Conservation (phyloP, 2,329 filamentous ascomycete genomes). For the Aspergillus ochraceus region DNA sequence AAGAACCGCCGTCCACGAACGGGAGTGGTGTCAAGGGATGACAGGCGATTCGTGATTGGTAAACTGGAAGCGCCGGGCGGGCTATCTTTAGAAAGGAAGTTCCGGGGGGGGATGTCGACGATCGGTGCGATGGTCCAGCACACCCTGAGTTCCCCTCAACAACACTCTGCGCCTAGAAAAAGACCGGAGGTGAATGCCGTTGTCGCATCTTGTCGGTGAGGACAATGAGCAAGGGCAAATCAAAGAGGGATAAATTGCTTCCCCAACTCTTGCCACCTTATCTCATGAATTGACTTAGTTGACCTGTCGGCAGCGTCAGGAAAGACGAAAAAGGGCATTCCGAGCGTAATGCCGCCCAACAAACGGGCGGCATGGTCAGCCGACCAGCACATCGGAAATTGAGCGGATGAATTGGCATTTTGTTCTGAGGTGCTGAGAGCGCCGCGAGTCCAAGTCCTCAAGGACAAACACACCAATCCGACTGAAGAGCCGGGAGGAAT, state of each 20-base stretch:
- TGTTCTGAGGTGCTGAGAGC: not conserved
- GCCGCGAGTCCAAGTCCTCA: not conserved
- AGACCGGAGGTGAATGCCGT: not conserved
- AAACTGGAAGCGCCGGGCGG: conserved; percentile 26
- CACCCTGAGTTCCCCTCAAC: not conserved
- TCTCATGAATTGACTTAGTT: not conserved
- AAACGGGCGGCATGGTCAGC: conserved; percentile 9
- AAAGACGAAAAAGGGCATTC: conserved; percentile 15
- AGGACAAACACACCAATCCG: not conserved
- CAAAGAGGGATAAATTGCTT: not conserved
- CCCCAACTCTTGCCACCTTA: too few species aligned
- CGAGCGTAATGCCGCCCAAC: conserved; percentile 1
- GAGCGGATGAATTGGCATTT: conserved; percentile 2
- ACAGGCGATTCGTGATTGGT: conserved; percentile 22
- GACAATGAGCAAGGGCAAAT: not conserved
- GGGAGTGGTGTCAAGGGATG: conserved; percentile 10
- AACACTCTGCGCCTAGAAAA: not conserved
- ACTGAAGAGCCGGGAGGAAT: not conserved
- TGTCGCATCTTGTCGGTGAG: not conserved
- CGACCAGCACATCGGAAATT: conserved; percentile 11
- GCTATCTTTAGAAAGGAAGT: conserved; percentile 32
- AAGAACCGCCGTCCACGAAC: conserved; percentile 19
- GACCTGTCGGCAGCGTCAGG: not conserved
- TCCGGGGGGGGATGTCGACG: not conserved
- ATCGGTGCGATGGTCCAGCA: not conserved